phyloP scores from a whole-genome alignment of 495 filamentous ascomycete species.

The Clohesyomyces aquaticus region DNA sequence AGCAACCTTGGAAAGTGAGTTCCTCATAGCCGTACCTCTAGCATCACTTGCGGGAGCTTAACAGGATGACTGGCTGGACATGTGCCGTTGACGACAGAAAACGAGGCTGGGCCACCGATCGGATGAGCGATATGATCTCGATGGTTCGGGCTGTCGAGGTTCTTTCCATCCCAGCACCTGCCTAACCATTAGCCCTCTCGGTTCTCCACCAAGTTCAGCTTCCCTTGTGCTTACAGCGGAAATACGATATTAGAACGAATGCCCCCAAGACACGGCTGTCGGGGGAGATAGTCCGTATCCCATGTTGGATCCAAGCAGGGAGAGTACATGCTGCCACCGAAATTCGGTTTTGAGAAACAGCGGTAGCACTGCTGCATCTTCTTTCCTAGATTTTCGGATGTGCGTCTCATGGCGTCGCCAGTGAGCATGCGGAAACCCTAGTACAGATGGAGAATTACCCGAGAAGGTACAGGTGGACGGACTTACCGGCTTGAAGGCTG shows the following conservation, averaged over 20 bases:
- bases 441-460: conserved; percentile 30
- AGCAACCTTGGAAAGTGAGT: not conserved
- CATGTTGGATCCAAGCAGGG: conserved; percentile 28
- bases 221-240: conserved; percentile 17
- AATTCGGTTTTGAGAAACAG: conserved; percentile 18
- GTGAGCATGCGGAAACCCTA: conserved; percentile 39
- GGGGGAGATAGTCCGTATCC: conserved; percentile 28
- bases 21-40: conserved; percentile 18
- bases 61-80: conserved; percentile 34
- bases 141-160: conserved; percentile 57
- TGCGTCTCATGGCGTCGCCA: conserved; percentile 25
- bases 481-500: conserved; percentile 35
- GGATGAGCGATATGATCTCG: conserved; percentile 42
- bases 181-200: not conserved
- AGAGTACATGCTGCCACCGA: conserved; percentile 22
- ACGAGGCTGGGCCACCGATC: conserved; percentile 14
- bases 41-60: conserved; percentile 32
- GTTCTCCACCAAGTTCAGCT: conserved; percentile 3
- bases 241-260: conserved; percentile 34
- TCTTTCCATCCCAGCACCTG: conserved; percentile 58
- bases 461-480: not conserved
- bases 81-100: conserved; percentile 26
- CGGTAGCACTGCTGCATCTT: conserved; percentile 31
- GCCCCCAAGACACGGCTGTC: conserved; percentile 29
- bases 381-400: conserved; percentile 20